Conservation (phyloP, 345 rosid species). For the Eucalyptus polyanthemos region DNA sequence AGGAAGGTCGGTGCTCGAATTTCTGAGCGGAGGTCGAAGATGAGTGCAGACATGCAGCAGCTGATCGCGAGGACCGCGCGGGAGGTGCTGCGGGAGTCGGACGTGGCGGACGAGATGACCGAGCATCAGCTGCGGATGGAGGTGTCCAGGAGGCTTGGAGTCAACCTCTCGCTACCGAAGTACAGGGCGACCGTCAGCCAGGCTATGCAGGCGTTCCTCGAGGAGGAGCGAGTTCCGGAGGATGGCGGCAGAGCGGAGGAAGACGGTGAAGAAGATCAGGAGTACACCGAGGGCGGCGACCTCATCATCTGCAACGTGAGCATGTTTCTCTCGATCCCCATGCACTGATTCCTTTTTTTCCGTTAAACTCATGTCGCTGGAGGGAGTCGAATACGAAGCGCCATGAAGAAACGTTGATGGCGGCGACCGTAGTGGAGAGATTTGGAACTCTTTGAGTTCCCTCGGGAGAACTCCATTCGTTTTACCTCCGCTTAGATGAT, state of each 20-base stretch:
- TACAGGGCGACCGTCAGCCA: not conserved
- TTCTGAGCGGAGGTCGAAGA: not conserved
- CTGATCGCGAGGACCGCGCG: not conserved
- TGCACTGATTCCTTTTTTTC: not conserved
- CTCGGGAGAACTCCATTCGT: not conserved
- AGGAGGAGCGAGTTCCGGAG: not conserved
- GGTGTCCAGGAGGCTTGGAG: not conserved
- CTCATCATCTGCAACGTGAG: not conserved
- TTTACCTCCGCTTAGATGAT: not conserved
- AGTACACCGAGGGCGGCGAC: not conserved
- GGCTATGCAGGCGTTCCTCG: not conserved
- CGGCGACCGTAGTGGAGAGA: not conserved
- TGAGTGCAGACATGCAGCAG: not conserved
- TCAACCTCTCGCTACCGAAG: not conserved
- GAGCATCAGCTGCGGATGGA: not conserved
- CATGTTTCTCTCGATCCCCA: not conserved
- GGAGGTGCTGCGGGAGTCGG: not conserved
- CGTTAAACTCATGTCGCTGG: not conserved
- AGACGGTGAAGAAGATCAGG: not conserved
- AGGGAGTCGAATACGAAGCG: not conserved
- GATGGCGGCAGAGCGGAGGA: not conserved
- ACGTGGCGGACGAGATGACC: not conserved
- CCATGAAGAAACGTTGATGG: not conserved
- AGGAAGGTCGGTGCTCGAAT: not conserved
- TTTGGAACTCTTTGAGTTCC: not conserved